These are phyloP conservation scores for Coccomyxa sp. DNA, from an alignment of 139 green algal genomes.

Conservation along the genomic window DNA sequence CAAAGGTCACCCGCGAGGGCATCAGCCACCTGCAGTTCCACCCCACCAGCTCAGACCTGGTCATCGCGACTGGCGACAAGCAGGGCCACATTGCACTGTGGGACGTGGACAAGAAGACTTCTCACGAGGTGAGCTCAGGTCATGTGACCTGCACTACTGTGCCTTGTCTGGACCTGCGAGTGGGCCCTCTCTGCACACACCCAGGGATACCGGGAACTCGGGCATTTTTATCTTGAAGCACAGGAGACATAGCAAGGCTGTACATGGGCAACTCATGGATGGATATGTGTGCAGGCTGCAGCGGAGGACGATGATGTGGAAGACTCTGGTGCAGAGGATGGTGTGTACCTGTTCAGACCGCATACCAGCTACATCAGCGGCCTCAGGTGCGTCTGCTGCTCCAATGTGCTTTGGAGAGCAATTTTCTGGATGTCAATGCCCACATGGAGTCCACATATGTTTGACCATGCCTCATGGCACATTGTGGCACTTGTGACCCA, in stretches of 20 bases:
- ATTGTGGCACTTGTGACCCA: no score
- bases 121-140: background rate
- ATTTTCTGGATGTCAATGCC: no score
- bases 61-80: slow-evolving; percentile 48
- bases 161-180: no score
- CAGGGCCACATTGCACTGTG: slow-evolving; percentile 42
- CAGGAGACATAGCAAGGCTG: no score
- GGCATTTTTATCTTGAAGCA: no score
- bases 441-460: no score
- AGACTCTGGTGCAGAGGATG: background rate
- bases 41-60: slow-evolving; percentile 22
- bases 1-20: slow-evolving; percentile 40
- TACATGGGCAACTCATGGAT: no score
- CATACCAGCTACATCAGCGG: background rate
- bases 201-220: no score
- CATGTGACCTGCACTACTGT: no score
- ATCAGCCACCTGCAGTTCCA: slow-evolving; percentile 49
- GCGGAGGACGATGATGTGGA: background rate
- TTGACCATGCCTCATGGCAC: no score
- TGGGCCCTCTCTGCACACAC: no score
- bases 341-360: background rate
- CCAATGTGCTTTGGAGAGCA: no score
- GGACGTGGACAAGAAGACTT: slow-evolving; percentile 30
- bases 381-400: background rate
- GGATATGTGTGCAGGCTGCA: background rate